Evolutionary conservation across 352 stramenopile species (phyloP), one percentile per base, ranked within the genome.

Genomic region (Phytopythium helicoides): DNA sequence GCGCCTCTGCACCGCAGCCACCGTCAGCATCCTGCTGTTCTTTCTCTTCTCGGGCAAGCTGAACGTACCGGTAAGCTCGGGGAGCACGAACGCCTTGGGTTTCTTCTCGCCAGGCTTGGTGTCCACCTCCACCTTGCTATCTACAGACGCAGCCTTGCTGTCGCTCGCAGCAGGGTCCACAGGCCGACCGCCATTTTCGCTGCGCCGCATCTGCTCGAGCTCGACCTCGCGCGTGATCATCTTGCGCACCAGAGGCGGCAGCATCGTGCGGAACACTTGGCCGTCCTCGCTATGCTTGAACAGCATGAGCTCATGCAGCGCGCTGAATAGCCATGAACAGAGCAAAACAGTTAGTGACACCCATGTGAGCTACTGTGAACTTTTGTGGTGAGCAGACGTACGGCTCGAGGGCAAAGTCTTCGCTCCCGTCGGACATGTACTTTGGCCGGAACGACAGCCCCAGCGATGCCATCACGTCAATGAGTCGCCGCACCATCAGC

Each of bases 221-320:
- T 92, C 80, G 21, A 94, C 80, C 57, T 94, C 81, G 12, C 80
- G 77, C 45, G 76, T 66, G 47, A 94, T 85, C 71, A 88, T 87
- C 55, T 92, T 90, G 21, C 82, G 73, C 44, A 89, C 66, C 10
- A 60, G 51, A 3, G 89, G 47, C 21, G 84, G 80, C 37, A 94
- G 66, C 56, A 86, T 69, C 11, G 59, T 53, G 21, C 66, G 52
- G 25, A 54, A 68, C 21, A 56, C 48, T 16, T 56, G 47, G 15
- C 64, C 58, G 6, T 45, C 66, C 47, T 86, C 66, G 26, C 59
- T 62, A 22, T 58, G 54, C 36, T 60, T 66, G 58, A 89, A 94
- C 53, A 69, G 57, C 9, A 89, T 73, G 2, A 94, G 66, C 61
- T 91, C 79, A 46, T 92, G 68, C 10, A 94, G 34, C 12, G 84